These are phyloP conservation scores for Xanthoconium purpureum DNA, from an alignment of 768 basidiomycete genomes.

Conservation along the genomic window DNA sequence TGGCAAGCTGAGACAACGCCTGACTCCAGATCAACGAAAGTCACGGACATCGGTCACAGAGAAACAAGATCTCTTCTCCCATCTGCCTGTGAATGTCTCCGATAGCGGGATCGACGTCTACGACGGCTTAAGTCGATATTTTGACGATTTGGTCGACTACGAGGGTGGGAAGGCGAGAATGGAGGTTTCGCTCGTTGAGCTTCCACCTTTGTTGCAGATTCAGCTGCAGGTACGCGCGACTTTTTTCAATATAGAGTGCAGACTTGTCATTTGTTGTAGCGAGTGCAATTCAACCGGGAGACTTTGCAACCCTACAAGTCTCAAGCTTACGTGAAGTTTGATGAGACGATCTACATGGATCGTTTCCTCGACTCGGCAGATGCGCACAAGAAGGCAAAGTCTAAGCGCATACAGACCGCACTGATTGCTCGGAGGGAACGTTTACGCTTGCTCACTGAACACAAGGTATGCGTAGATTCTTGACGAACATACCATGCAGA, in stretches of 20 bases:
- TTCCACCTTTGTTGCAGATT: slow-evolving; percentile 90
- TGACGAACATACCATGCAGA: not conserved
- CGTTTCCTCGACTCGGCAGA: slow-evolving; percentile 82
- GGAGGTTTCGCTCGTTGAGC: slow-evolving; percentile 80
- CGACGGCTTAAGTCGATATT: slow-evolving; percentile 89
- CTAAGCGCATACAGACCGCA: slow-evolving; percentile 66
- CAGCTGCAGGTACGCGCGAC: slow-evolving; percentile 76
- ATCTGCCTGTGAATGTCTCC: slow-evolving; percentile 89
- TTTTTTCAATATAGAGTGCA: not conserved
- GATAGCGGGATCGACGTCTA: slow-evolving; percentile 90
- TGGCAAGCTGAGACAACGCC: slow-evolving; percentile 74
- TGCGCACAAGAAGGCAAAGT: slow-evolving; percentile 63
- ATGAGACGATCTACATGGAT: slow-evolving; percentile 84
- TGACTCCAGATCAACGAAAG: slow-evolving; percentile 37
- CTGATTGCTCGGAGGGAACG: slow-evolving; percentile 65
- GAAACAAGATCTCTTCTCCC: slow-evolving; percentile 90
- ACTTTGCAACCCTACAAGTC: slow-evolving; percentile 92
- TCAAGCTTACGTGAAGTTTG: slow-evolving; percentile 92
- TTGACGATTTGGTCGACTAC: slow-evolving; percentile 84
- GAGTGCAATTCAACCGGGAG: slow-evolving; percentile 93
- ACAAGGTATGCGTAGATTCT: slow-evolving; percentile 52
- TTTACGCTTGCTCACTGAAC: slow-evolving; percentile 61
- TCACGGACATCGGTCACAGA: slow-evolving; percentile 65
- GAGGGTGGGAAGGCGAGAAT: slow-evolving; percentile 84
- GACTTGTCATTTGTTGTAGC: slow-evolving; percentile 40